Conservation (phyloP, 163 green algal species). For the Coccomyxa subellipsoidea region DNA sequence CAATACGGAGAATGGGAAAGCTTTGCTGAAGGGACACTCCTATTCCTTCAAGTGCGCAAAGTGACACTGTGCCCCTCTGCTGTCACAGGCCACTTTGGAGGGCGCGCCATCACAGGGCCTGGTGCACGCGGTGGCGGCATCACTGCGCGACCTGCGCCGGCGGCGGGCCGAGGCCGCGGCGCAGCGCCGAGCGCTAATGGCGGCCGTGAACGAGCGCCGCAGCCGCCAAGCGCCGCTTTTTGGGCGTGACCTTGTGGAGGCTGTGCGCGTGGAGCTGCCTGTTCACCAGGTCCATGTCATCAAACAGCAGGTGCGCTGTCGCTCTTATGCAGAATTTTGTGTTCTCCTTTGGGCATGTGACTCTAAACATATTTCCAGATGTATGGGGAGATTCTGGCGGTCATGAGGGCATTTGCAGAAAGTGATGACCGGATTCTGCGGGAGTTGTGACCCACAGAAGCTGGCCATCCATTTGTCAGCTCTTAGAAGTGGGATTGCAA, state of each 20-base stretch:
- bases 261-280: slow-evolving; percentile 17
- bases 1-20: not conserved
- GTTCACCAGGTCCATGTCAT: slow-evolving; percentile 19
- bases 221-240: slow-evolving; percentile 10
- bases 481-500: too few relatives aligned
- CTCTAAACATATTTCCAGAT: too few relatives aligned
- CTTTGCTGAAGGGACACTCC: too few relatives aligned
- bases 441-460: too few relatives aligned
- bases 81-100: slow-evolving; percentile 11
- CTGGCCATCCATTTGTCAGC: too few relatives aligned
- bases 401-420: too few relatives aligned
- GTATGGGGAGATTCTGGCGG: too few relatives aligned
- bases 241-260: slow-evolving; percentile 26
- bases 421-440: too few relatives aligned
- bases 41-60: too few relatives aligned
- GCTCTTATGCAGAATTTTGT: too few relatives aligned
- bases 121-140: slow-evolving; percentile 16
- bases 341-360: too few relatives aligned
- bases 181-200: not conserved
- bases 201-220: not conserved
- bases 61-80: too few relatives aligned
- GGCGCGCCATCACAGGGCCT: slow-evolving; percentile 11
- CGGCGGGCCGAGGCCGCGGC: not conserved
- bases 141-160: slow-evolving; percentile 12
- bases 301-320: not conserved